Conservation (phyloP, 148 eudicot genomes). For the Rhododendron williamsianum region DNA sequence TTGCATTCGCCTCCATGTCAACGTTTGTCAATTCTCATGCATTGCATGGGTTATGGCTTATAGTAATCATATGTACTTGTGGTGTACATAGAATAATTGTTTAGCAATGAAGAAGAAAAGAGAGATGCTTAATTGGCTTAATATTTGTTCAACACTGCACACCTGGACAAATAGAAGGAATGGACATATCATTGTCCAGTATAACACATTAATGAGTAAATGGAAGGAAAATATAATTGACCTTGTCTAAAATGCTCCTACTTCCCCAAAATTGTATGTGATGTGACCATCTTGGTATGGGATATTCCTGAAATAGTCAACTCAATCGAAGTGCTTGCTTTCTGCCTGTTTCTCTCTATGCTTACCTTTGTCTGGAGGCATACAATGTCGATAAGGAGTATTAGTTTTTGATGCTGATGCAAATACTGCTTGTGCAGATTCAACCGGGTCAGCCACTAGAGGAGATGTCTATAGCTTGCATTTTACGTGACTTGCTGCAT, state of each 20-base stretch:
- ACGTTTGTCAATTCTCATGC: not conserved
- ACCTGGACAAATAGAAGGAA: not conserved
- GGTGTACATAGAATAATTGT: not conserved
- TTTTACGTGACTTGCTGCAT: constrained; percentile 87
- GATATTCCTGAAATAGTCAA: not conserved
- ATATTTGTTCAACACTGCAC: not conserved
- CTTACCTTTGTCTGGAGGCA: not conserved
- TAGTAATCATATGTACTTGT: not conserved
- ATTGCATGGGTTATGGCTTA: not conserved
- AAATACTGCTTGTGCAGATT: constrained; percentile 53
- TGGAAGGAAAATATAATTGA: not conserved
- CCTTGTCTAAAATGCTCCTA: not conserved
- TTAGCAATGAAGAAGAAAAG: not conserved
- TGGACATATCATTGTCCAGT: not conserved
- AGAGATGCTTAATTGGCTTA: constrained; percentile 1
- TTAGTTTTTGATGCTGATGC: not conserved
- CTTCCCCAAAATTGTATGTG: not conserved
- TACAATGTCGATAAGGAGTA: not conserved
- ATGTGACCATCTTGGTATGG: not conserved
- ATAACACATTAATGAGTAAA: not conserved
- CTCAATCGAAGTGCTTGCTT: not conserved
- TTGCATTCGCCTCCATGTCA: not conserved
- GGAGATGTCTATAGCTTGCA: constrained; percentile 86
- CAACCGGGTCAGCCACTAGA: constrained; percentile 92
- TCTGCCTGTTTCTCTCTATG: not conserved